phyloP scores from a whole-genome alignment of 495 filamentous ascomycete species.

The Aspergillus affinis region DNA sequence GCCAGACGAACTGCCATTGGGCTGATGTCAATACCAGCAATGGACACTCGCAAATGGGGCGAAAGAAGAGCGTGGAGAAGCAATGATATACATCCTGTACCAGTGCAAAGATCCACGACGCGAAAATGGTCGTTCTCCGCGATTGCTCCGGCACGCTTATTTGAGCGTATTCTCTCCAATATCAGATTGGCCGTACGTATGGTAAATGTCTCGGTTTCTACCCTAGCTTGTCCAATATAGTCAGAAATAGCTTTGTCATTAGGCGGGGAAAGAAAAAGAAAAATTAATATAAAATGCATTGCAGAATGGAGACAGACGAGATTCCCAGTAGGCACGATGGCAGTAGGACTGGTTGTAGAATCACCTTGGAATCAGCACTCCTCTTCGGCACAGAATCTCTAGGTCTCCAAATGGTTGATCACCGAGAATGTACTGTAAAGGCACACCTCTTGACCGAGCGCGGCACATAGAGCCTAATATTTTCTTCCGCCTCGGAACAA shows the following conservation, averaged over 20 bases:
- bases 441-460: constrained; percentile 61
- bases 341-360: constrained; percentile 1
- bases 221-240: constrained; percentile 31
- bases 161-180: constrained; percentile 4
- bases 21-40: constrained; percentile 44
- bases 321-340: neutral
- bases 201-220: constrained; percentile 73
- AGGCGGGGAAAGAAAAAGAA: neutral
- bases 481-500: constrained; percentile 24
- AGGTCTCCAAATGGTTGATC: constrained; percentile 84
- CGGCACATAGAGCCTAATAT: constrained; percentile 52
- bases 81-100: constrained; percentile 87
- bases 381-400: constrained; percentile 70
- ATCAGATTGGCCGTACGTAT: constrained; percentile 54
- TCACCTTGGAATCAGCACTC: constrained; percentile 83
- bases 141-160: constrained; percentile 2
- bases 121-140: constrained; percentile 33
- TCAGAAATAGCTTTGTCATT: constrained; percentile 6
- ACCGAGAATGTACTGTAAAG: constrained; percentile 88
- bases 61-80: constrained; percentile 60
- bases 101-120: constrained; percentile 84
- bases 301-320: neutral
- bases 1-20: constrained; percentile 61
- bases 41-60: constrained; percentile 27
- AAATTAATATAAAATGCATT: too few relatives aligned